Base-by-base conservation (phyloP, 1,284 basidiomycete species). In the Puccinia horiana region DNA sequence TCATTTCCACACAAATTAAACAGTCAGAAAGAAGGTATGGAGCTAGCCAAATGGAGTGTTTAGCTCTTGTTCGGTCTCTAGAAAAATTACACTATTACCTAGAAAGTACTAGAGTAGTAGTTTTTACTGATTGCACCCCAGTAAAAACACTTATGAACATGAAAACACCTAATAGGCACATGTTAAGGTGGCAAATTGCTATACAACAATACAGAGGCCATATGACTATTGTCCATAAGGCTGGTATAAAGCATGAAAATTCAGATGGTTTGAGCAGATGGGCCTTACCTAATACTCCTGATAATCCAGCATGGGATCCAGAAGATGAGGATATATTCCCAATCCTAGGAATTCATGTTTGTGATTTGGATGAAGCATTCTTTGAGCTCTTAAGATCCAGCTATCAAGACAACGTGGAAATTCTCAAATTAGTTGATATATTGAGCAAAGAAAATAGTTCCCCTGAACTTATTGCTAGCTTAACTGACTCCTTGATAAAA, bases 41-140 rank as follows among this genome's bases (percentile, higher is more conserved):
- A 70, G 67, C 20, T 11, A 35, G 32, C 35, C 72, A 54, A 35
- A 49, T 74, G 29, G 72, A 74, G 32, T 74, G 42, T 32, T 16
- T 74, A 49, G 40, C 72, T 54, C 37, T 74, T 8, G 72, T 74
- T 3, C 23, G 72, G 47, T 6, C 40, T 3, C 47, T 74, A 12
- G 52, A 74, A n/a, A 74, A 74, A 37, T 44, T 74, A 5, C 42
- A 74, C 35, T 74, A 70, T 29, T 42, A 42, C 49, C 73, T 75
- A 2, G 73, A 75, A n/a, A 49, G 73, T 4, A 12, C 56, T 23
- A 63, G n/a, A 23, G 20, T 58, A 11, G 56, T n/a, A 58, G 56
- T 58, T 8, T 6, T 58, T 23, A 58, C 56, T 6, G 56, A 58
- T 23, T 58, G 56, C 56, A 58, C 20, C 6, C 14, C 61, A 8